phyloP scores from a whole-genome alignment of 345 rosid genomes.

The Kernera saxatilis region DNA sequence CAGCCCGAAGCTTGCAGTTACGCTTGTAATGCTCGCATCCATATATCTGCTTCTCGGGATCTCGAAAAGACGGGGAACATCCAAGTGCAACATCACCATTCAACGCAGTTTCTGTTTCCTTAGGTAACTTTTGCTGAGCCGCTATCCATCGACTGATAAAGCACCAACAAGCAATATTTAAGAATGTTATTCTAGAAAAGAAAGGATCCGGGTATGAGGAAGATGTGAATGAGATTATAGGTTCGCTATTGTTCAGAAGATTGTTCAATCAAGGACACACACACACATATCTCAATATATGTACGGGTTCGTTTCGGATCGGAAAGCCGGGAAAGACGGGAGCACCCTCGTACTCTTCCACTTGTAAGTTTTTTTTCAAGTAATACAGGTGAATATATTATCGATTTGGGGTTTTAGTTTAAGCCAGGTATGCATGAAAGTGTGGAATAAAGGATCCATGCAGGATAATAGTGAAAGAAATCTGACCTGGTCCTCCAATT shows the following conservation, averaged over 20 bases:
- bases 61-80: constrained; percentile 58
- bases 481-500: constrained; percentile 77
- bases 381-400: neutral
- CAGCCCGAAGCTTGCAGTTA: constrained; percentile 79
- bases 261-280: neutral
- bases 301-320: neutral
- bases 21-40: constrained; percentile 92
- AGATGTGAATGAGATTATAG: constrained; percentile 4
- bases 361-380: neutral
- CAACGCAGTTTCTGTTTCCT: constrained; percentile 39
- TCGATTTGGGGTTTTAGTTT: neutral
- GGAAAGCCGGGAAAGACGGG: neutral
- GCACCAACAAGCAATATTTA: constrained; percentile 7
- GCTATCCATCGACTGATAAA: constrained; percentile 76
- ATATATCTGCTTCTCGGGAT: constrained; percentile 58
- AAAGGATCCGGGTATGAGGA: neutral
- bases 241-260: neutral
- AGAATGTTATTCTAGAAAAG: neutral
- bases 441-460: neutral
- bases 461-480: constrained; percentile 47
- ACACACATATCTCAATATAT: neutral
- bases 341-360: neutral
- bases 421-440: neutral
- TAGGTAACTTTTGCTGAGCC: constrained; percentile 75
- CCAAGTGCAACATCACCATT: constrained; percentile 50